Evolutionary conservation across 2,329 filamentous ascomycete species (phyloP).

Genomic region (Pseudocercospora pini-densiflorae): DNA sequence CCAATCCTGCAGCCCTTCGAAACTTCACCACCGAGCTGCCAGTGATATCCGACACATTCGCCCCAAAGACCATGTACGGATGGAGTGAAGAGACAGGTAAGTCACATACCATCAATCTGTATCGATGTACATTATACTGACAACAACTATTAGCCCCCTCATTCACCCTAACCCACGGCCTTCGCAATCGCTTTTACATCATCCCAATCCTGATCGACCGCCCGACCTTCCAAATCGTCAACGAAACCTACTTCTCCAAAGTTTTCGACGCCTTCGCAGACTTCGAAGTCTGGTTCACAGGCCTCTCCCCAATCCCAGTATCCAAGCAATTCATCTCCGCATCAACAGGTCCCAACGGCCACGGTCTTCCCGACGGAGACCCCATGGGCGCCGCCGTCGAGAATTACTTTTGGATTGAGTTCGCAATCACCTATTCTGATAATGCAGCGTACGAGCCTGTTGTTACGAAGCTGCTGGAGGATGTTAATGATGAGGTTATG

Average conservation of each 20-base stretch:
- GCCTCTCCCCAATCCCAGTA: slow-evolving; percentile 1
- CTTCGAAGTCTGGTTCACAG: slow-evolving; percentile 3
- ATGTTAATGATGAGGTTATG: neutral
- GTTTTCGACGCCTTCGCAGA: neutral
- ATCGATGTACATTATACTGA: no score
- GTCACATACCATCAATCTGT: no score
- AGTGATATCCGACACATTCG: slow-evolving; percentile 1
- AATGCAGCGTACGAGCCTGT: neutral
- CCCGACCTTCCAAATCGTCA: neutral
- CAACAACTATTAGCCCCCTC: neutral
- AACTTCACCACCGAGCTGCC: slow-evolving; percentile 5
- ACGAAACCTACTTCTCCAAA: neutral
- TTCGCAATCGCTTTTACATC: slow-evolving; percentile 5
- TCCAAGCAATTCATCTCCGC: slow-evolving; percentile 3
- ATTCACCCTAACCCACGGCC: neutral
- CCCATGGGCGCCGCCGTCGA: slow-evolving; percentile 5
- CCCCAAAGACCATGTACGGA: slow-evolving; percentile 10
- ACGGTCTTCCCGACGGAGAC: slow-evolving; percentile 4
- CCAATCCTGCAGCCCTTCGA: neutral
- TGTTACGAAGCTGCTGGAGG: neutral
- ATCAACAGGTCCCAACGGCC: neutral
- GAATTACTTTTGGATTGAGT: slow-evolving; percentile 9
- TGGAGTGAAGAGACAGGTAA: slow-evolving; percentile 7
- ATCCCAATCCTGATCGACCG: neutral
- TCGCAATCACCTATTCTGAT: neutral